Evolutionary conservation across 352 stramenopile species (phyloP).

Genomic region (Phytophthora syringae): DNA sequence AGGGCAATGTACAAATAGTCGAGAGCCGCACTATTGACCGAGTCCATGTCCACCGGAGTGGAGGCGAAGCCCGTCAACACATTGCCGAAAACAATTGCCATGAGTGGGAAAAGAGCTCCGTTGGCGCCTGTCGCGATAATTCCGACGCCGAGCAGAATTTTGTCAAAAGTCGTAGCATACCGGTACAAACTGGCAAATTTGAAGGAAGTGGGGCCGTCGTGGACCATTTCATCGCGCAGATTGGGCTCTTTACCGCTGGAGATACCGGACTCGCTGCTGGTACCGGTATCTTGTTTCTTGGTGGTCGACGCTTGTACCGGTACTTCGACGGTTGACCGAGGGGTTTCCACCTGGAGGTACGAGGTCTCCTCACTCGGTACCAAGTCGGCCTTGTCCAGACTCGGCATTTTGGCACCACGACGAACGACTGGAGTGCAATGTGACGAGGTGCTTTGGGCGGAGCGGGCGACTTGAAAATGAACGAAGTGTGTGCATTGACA

Average conservation of each 20-base stretch:
- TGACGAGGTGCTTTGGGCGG: no score
- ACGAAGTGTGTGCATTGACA: no score
- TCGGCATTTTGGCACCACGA: no score
- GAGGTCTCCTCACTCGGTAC: slow-evolving; percentile 1
- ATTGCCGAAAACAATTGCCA: slow-evolving; percentile 52
- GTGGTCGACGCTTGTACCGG: neutral
- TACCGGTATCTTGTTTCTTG: slow-evolving; percentile 15
- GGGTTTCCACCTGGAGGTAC: slow-evolving; percentile 15
- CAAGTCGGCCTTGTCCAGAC: slow-evolving; percentile 16
- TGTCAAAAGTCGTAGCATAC: slow-evolving; percentile 44
- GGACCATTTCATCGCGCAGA: slow-evolving; percentile 22
- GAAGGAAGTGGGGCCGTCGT: slow-evolving; percentile 34
- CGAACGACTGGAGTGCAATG: no score
- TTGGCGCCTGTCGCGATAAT: slow-evolving; percentile 34
- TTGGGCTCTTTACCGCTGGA: slow-evolving; percentile 24
- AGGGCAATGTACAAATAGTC: slow-evolving; percentile 44
- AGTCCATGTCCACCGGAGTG: slow-evolving; percentile 34
- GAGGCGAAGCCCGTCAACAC: slow-evolving; percentile 35
- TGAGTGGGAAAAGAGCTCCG: slow-evolving; percentile 46
- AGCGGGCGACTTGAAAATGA: no score
- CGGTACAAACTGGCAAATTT: slow-evolving; percentile 44
- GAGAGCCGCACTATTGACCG: slow-evolving; percentile 31
- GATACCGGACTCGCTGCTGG: slow-evolving; percentile 23
- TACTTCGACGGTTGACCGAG: slow-evolving; percentile 14
- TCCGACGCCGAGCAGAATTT: slow-evolving; percentile 32